Evolutionary conservation across 2,329 filamentous ascomycete genomes (phyloP), one percentile per base, ranked within the genome.

Genomic region (Clarireedia homoeocarpa): DNA sequence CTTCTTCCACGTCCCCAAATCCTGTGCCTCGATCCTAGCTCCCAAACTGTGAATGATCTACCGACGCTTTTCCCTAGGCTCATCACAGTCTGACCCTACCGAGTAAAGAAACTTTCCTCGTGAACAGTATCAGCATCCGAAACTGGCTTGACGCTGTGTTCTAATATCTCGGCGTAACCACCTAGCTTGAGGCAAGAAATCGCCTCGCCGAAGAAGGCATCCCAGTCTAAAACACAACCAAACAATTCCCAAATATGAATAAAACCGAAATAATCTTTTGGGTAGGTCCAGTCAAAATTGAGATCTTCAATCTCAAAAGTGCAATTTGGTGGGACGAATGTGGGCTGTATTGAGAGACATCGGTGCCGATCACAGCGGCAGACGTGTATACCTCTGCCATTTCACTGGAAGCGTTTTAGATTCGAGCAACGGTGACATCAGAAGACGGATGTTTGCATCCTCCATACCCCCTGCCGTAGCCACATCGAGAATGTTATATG

Each of bases 261-360:
- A 36, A 65, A 64, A 45, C 65, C 64, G 52, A 66, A 65, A 30
- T 57, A 51, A 9, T 56, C 54, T 2, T 70, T 65, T 12, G 53
- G 55, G 26, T 61, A 67, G 1, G 58, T 61, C 62, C 62, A 66
- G 1, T 47, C 26, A 1, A 55, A 34, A 20, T 62, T 61, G 5
- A 61, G 77, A 63, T 87, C 83, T 64, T 86, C 83, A 46, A 86
- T 77, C 48, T 84, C 75, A 62, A 86, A 86, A 50, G 77, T 74
- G 59, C 82, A 79, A 61, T 86, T 87, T 40, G 74, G 72, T 1
- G 81, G 81, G 7, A 84, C 75, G 66, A 76, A 76, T 6, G 71
- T 71, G 1, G 67, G 65, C 53, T 70, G 65, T 9, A 69, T 67
- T 12, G 64, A 65, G 66, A 68, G 7, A 69, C 59, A 42, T 70